Percentiles rank a stretch among this genome's conserved stretches.
Evolutionary conservation across 2,329 filamentous ascomycete genomes (phyloP).

Genomic region (Arthrocladium fulminans): DNA sequence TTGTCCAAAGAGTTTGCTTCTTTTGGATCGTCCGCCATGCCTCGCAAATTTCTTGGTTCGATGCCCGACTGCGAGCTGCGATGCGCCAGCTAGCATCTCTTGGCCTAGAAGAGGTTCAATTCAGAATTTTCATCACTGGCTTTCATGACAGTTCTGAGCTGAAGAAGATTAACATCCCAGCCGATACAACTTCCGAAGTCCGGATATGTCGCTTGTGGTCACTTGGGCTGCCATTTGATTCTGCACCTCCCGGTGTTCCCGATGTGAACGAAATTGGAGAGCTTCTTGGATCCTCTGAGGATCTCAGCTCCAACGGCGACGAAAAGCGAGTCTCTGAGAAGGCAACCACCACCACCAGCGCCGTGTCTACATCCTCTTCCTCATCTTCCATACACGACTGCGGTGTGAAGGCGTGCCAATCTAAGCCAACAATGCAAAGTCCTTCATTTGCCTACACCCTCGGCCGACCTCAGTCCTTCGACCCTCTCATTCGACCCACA

Average conservation of each 20-base stretch:
- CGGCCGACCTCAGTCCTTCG: slow-evolving; percentile 4
- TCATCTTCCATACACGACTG: slow-evolving; percentile 6
- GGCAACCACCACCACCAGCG: not conserved
- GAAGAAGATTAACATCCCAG: not conserved
- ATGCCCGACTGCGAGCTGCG: slow-evolving; percentile 12
- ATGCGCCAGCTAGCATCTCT: slow-evolving; percentile 8
- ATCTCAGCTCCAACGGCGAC: not conserved
- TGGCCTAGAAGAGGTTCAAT: slow-evolving; percentile 11
- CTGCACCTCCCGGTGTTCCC: not conserved
- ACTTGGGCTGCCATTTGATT: not conserved
- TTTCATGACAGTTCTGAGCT: not conserved
- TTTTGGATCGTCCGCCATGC: slow-evolving; percentile 16
- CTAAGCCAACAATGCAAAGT: slow-evolving; percentile 14
- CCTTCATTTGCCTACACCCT: slow-evolving; percentile 12
- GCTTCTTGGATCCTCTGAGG: too few relatives aligned
- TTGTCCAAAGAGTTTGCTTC: slow-evolving; percentile 14
- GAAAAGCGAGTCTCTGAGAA: not conserved
- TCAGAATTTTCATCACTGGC: slow-evolving; percentile 49
- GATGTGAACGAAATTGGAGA: not conserved
- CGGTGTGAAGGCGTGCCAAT: not conserved
- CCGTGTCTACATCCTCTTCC: slow-evolving; percentile 12
- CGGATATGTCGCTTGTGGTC: not conserved
- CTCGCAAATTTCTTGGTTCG: slow-evolving; percentile 11
- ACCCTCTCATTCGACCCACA: slow-evolving; percentile 41
- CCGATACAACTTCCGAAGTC: not conserved